phyloP scores from a whole-genome alignment of 2,329 filamentous ascomycete species.

The Xylariaceae sp. region DNA sequence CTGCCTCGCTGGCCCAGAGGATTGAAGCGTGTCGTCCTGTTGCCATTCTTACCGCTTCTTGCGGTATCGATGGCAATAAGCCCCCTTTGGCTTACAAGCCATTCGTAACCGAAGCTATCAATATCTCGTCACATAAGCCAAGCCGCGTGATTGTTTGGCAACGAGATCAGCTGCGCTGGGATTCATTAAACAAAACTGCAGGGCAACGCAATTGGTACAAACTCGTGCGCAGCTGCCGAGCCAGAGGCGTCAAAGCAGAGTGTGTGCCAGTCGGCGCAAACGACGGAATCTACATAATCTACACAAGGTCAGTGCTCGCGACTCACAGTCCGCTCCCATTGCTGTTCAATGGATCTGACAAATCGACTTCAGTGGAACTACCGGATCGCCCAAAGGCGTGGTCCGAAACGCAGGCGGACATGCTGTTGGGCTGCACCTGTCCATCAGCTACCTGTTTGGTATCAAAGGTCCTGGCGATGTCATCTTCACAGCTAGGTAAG shows the following conservation, averaged over 20 bases:
- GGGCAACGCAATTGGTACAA: constrained; percentile 79
- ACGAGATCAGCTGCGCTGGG: constrained; percentile 71
- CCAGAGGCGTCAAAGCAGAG: constrained; percentile 62
- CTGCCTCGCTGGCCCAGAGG: constrained; percentile 75
- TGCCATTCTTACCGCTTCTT: constrained; percentile 81
- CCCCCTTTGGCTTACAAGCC: constrained; percentile 72
- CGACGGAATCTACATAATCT: constrained; percentile 80
- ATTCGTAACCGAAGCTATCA: constrained; percentile 70
- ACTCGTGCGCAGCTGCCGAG: constrained; percentile 65
- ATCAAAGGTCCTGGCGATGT: constrained; percentile 82
- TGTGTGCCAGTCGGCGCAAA: constrained; percentile 75
- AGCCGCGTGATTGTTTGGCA: constrained; percentile 77
- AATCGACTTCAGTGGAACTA: constrained; percentile 55
- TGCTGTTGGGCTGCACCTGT: constrained; percentile 78
- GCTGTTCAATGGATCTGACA: not conserved
- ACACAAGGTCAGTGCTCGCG: constrained; percentile 41
- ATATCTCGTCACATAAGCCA: constrained; percentile 66
- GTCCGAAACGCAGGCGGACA: constrained; percentile 76
- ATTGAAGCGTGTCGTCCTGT: constrained; percentile 78
- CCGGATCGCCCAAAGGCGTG: constrained; percentile 69
- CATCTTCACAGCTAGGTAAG: constrained; percentile 39
- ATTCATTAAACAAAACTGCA: constrained; percentile 57
- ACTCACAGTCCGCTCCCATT: not conserved
- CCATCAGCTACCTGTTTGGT: constrained; percentile 64
- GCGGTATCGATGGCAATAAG: constrained; percentile 84